Base-by-base conservation (phyloP, 106 monocot genomes). In the Phalaenopsis equestris region DNA sequence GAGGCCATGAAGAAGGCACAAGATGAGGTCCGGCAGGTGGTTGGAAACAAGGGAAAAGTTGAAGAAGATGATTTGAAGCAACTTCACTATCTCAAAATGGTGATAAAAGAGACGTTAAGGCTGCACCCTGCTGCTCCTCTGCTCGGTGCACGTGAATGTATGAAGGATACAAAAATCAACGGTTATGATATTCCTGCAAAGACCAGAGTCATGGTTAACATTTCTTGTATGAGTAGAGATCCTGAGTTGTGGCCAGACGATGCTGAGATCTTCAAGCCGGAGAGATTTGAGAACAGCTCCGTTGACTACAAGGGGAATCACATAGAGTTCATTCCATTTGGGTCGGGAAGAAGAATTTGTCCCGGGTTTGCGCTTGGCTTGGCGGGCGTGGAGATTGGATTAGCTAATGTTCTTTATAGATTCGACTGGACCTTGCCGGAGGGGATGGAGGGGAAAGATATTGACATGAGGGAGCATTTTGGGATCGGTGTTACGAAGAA, bases 1-100 rank as follows among this genome's bases (percentile, higher is more conserved):
- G 18, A 3, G 19, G 72, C 55, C 52, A 80, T 80, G 80, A 72
- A 48, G 21, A 73, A 80, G 73, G 72, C 80, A 41, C 80, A 81
- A 56, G 3, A 41, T 1, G 46, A 42, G n/a, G 73, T 81, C 6
- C 72, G 73, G 56, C 8, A 56, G 41, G 80, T 37, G 17, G 42
- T 73, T 6, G 73, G 80, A 41, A 73, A 81, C 16, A 81, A 81
- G 74, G 80, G 80, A 16, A 36, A 30, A 46, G 80, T 80, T 3
- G 80, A 80, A 37, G 80, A 80, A 80, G 30, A 8, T 12, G 80
- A 80, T 8, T 73, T 81, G 37, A 19, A 52, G 41, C 55, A 81
- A 1, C 72, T 81, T 56, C 74, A 74, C 18, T 80, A 73, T 38
- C 49, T 80, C 72, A 80, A 73, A 18, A 47, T 55, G 16, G 80